phyloP scores from a whole-genome alignment of 176 grass and related monocot species.

The Oryza brachyantha region DNA sequence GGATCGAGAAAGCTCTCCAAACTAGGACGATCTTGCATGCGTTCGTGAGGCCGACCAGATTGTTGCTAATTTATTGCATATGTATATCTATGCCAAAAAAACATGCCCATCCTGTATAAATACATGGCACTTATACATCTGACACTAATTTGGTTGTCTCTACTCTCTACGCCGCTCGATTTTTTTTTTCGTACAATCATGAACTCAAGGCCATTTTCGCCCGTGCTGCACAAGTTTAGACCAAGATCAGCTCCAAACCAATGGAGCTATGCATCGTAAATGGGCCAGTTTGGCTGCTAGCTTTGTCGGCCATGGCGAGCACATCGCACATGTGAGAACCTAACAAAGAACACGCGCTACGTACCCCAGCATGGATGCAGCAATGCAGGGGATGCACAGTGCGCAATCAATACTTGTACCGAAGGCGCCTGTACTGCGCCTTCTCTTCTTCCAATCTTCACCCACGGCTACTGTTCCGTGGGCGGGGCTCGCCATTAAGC shows the following conservation, averaged over 20 bases:
- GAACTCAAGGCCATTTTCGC: neutral
- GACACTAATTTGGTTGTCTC: neutral
- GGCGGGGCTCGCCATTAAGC: neutral
- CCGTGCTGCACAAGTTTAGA: neutral
- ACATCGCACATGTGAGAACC: neutral
- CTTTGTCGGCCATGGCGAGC: neutral
- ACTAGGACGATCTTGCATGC: neutral
- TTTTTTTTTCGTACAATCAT: neutral
- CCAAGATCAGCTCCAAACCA: neutral
- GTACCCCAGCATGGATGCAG: neutral
- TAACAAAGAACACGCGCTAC: neutral
- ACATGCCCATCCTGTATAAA: neutral
- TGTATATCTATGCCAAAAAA: neutral
- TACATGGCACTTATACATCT: neutral
- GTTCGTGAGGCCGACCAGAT: neutral
- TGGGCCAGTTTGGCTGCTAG: too few relatives aligned
- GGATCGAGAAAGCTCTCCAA: neutral
- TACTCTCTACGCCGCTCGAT: neutral
- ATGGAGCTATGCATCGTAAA: neutral
- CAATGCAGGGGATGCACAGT: neutral
- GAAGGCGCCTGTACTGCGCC: neutral
- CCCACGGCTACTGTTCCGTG: neutral
- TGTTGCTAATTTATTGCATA: neutral
- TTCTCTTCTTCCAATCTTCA: too few relatives aligned
- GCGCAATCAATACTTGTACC: neutral